Conservation (phyloP, 345 rosid species). For the Syzygium aromaticum region DNA sequence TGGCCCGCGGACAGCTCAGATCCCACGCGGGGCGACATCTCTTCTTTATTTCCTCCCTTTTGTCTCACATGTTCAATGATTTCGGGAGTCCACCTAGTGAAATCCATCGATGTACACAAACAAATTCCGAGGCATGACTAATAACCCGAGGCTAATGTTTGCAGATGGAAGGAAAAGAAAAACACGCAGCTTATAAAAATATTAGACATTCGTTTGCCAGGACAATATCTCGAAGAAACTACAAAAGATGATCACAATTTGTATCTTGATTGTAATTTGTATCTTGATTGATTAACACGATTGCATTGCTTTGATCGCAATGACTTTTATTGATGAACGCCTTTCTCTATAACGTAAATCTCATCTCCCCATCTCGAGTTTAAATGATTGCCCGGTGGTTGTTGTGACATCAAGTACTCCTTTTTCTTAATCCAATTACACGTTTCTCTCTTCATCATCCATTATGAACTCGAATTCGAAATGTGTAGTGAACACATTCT, state of each 20-base stretch:
- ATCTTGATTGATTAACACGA: background rate
- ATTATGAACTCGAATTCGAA: background rate
- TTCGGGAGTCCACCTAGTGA: background rate
- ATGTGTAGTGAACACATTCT: background rate
- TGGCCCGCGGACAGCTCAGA: background rate
- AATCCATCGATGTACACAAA: background rate
- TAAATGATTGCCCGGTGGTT: no score
- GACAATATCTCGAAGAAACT: background rate
- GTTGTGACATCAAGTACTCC: background rate
- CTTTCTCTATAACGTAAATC: background rate
- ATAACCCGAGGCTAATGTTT: background rate
- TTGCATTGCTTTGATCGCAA: accelerated
- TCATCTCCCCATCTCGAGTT: background rate
- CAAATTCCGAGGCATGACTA: background rate
- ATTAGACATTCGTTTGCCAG: background rate
- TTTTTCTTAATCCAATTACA: background rate
- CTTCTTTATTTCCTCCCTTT: background rate
- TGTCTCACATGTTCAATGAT: background rate
- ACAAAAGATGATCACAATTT: no score
- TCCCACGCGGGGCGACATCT: background rate
- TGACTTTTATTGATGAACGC: background rate
- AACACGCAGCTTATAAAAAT: background rate
- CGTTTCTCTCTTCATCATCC: background rate
- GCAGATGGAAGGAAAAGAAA: background rate
- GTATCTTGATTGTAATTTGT: background rate